A percentile compares a stretch with the other conserved stretches of the same genome.
These are phyloP conservation scores for Geoglossum glabrum DNA, from an alignment of 495 filamentous ascomycete genomes.

Conservation along the genomic window DNA sequence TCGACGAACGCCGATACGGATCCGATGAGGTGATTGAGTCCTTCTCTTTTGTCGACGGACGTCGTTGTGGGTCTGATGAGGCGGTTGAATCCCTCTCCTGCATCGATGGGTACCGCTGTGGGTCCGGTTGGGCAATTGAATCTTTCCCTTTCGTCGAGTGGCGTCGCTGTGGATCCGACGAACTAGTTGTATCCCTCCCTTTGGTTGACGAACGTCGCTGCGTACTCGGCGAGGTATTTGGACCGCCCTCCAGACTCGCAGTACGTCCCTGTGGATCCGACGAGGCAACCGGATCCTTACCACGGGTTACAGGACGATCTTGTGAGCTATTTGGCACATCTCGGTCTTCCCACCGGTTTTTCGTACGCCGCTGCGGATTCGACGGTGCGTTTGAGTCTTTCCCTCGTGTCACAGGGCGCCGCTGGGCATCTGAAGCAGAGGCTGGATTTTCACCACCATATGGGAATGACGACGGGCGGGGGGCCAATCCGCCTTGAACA, in stretches of 20 bases:
- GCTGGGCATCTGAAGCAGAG: not conserved
- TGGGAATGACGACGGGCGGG: conserved; percentile 5
- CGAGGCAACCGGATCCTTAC: not conserved
- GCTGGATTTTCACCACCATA: not conserved
- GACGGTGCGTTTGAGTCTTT: not conserved
- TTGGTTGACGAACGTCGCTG: conserved; percentile 15
- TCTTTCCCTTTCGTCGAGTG: conserved; percentile 13
- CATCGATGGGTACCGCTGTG: not conserved
- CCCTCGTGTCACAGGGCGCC: not conserved
- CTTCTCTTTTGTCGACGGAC: not conserved
- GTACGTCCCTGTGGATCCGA: not conserved
- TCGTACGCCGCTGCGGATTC: not conserved
- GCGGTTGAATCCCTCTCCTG: not conserved
- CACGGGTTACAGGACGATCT: not conserved
- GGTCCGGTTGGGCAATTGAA: not conserved
- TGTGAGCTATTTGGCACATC: not conserved
- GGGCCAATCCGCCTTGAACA: conserved; percentile 3
- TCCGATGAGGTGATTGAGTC: not conserved
- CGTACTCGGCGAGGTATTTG: too few species aligned
- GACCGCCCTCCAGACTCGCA: too few species aligned
- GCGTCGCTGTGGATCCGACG: not conserved
- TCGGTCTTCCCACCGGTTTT: not conserved
- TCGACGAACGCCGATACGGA: not conserved
- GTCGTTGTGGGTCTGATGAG: not conserved
- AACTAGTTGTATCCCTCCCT: not conserved